A percentile compares a stretch with the other conserved stretches of the same genome.
These are phyloP conservation scores for Russula brevipes DNA, from an alignment of 768 basidiomycete species.

Conservation along the genomic window DNA sequence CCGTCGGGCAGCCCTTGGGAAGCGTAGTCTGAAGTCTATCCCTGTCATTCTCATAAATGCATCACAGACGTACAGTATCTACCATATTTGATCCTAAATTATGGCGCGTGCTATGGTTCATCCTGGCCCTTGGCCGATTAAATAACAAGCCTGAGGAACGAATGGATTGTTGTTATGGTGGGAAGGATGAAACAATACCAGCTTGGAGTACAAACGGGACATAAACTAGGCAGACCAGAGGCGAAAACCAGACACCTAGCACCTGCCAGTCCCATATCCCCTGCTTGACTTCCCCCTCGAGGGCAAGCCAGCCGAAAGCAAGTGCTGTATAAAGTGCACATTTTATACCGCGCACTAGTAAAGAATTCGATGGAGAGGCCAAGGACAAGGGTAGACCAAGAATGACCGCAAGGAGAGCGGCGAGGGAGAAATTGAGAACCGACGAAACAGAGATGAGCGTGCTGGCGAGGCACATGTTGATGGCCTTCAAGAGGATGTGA, in stretches of 20 bases:
- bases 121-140: neutral
- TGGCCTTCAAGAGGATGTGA: slow-evolving; percentile 53
- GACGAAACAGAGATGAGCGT: slow-evolving; percentile 80
- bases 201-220: slow-evolving; percentile 70
- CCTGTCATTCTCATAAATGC: neutral
- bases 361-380: slow-evolving; percentile 34
- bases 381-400: slow-evolving; percentile 61
- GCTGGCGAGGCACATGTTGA: slow-evolving; percentile 80
- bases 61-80: neutral
- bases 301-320: slow-evolving; percentile 55
- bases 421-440: slow-evolving; percentile 90
- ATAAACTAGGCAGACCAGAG: slow-evolving; percentile 77
- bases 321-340: slow-evolving; percentile 42
- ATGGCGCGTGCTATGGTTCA: no score
- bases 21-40: no score
- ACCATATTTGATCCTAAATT: neutral
- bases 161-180: neutral
- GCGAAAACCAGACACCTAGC: slow-evolving; percentile 76
- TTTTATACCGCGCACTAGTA: slow-evolving; percentile 30
- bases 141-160: neutral
- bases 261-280: slow-evolving; percentile 76
- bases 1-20: no score
- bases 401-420: slow-evolving; percentile 59
- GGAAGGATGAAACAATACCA: slow-evolving; percentile 45
- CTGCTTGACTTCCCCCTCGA: slow-evolving; percentile 41